Evolutionary conservation across 2,329 filamentous ascomycete species (phyloP).

Genomic region (Aureobasidium leucospermi): DNA sequence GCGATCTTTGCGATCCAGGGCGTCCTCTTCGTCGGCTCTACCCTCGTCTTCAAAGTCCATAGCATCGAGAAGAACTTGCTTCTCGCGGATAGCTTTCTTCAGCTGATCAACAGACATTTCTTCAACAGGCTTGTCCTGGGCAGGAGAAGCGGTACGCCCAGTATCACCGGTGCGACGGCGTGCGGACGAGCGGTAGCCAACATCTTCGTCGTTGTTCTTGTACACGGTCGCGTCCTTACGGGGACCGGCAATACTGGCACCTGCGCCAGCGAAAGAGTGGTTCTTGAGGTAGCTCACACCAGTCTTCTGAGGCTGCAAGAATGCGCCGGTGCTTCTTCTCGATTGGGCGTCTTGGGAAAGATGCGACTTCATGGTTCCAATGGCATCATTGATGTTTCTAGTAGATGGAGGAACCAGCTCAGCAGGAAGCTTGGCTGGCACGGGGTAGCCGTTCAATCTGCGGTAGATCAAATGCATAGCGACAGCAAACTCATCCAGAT

Average conservation of each 20-base stretch:
- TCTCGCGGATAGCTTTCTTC: conserved; percentile 86
- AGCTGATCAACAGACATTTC: conserved; percentile 82
- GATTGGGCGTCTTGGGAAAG: conserved; percentile 83
- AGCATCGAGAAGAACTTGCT: conserved; percentile 87
- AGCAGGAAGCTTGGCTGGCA: conserved; percentile 78
- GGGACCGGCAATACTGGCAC: conserved; percentile 49
- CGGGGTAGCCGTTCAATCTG: conserved; percentile 89
- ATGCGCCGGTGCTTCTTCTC: conserved; percentile 81
- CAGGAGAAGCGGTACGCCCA: conserved; percentile 68
- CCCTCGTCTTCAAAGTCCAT: conserved; percentile 96
- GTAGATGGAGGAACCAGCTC: conserved; percentile 94
- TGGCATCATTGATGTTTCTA: conserved; percentile 84
- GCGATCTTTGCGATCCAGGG: conserved; percentile 80
- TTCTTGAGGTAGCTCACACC: conserved; percentile 98
- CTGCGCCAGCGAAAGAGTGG: conserved; percentile 68
- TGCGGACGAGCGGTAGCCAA: conserved; percentile 81
- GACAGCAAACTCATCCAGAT: conserved; percentile 95
- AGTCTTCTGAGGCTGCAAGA: conserved; percentile 87
- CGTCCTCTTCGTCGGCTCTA: conserved; percentile 81
- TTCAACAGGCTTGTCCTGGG: conserved; percentile 62
- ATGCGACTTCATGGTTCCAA: conserved; percentile 85
- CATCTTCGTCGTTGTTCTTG: conserved; percentile 88
- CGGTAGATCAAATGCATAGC: conserved; percentile 99
- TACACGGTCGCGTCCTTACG: conserved; percentile 95
- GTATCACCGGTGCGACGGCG: conserved; percentile 69